Base-by-base conservation (phyloP, 2,329 filamentous ascomycete genomes). In the Canariomyces notabilis region DNA sequence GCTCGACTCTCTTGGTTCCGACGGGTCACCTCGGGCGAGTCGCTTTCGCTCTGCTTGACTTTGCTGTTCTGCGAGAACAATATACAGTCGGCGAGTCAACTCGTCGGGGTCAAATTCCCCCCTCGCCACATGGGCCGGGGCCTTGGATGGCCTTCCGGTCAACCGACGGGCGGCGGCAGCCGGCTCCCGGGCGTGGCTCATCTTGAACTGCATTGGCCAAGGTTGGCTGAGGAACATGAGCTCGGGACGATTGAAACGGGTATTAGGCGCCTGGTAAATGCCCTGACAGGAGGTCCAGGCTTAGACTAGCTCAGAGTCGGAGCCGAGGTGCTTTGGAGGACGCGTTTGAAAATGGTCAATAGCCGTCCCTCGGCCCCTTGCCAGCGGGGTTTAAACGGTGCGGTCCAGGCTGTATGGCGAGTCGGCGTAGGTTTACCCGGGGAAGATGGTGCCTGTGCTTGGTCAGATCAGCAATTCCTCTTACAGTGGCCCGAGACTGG, bases 41-140 rank as follows among this genome's bases (percentile, higher is more conserved):
- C 59, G 58, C 46, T 61, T 64, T 53, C 59, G 60, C 42, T 70
- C 67, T 4, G 67, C 63, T 11, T 61, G 59, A 6, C 65, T 62
- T 49, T 73, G 74, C 50, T 75, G 74, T 49, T 80, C 70, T 5
- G 67, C 68, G 12, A 77, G 63, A 15, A 82, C 72, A 9, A 69
- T 52, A 39, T 68, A 67, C 19, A 83, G 67, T 15, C 77, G 73
- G 23, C 72, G 69, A 9, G 71, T 69, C 21, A 83, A 62, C 45
- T 83, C 78, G 21, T 75, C 69, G 0, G 79, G 67, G 49, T 82
- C 77, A 37, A 82, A 66, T 15, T 69, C 65, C 23, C 67, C 58
- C 21, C 60, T 62, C 2, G 46, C 23, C 23, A 39, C 31, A 20
- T 29, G 49, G 31, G 20, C 16, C 32, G 40, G 16, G 12, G 22